These are phyloP conservation scores for Oryza brachyantha DNA, from an alignment of 176 grass and related monocot species.

Conservation along the genomic window DNA sequence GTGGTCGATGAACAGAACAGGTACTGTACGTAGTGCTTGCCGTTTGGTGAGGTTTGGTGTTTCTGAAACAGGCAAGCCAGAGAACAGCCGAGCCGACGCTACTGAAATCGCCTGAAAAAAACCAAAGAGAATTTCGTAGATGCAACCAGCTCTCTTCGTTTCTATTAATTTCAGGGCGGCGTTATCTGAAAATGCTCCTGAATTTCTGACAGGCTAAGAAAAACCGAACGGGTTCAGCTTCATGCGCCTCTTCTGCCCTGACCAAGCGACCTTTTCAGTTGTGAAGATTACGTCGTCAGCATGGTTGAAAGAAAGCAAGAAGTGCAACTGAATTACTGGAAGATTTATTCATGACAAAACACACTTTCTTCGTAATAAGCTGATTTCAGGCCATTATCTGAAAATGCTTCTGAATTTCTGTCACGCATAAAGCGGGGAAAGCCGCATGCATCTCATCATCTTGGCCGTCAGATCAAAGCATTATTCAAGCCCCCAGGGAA, in stretches of 20 bases:
- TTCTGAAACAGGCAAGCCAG: background rate
- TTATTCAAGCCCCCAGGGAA: background rate
- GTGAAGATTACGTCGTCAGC: too few relatives aligned
- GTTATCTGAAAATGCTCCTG: background rate
- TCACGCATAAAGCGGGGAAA: too few relatives aligned
- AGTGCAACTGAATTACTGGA: background rate
- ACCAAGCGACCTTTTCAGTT: too few relatives aligned
- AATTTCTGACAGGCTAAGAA: background rate
- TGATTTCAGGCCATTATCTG: background rate
- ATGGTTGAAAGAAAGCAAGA: background rate
- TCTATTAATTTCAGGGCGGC: background rate
- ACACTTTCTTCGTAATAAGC: background rate
- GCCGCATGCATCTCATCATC: too few relatives aligned
- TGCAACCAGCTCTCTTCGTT: background rate
- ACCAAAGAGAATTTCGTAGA: background rate
- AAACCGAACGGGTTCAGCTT: background rate
- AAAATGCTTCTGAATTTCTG: background rate
- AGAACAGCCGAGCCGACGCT: background rate
- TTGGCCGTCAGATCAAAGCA: background rate
- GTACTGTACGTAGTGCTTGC: background rate
- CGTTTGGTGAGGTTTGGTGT: constrained; percentile 28
- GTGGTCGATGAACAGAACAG: background rate
- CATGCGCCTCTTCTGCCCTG: background rate
- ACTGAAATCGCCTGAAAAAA: background rate
- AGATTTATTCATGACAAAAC: background rate